These are phyloP conservation scores for Dendrocalamus latiflorus DNA, from an alignment of 202 grass and related monocot genomes.

Conservation along the genomic window DNA sequence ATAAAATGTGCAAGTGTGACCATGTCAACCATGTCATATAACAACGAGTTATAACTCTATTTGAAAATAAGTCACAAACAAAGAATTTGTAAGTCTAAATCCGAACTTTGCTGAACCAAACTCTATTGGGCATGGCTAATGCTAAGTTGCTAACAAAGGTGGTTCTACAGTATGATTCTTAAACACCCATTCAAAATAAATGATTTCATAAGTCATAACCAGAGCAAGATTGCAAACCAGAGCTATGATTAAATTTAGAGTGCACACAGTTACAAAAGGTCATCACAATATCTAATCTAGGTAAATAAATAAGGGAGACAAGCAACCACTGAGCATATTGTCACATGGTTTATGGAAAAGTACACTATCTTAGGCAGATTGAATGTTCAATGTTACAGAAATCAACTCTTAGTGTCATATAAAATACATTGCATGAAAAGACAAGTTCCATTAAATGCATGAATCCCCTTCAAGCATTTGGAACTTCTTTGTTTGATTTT, in stretches of 20 bases:
- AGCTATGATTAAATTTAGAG: neutral
- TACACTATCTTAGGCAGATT: neutral
- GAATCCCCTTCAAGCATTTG: too few species aligned
- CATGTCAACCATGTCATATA: neutral
- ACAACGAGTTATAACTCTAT: slow-evolving; percentile 13
- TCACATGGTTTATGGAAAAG: neutral
- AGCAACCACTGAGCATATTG: neutral
- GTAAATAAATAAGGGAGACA: neutral
- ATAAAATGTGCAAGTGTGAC: slow-evolving; percentile 35
- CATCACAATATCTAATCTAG: neutral
- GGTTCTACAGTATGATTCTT: neutral
- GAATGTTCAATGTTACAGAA: neutral
- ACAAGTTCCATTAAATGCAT: neutral
- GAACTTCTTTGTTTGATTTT: too few species aligned
- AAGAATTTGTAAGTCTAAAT: neutral
- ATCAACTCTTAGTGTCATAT: neutral
- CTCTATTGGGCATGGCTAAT: neutral
- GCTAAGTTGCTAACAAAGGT: neutral
- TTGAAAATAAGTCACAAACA: neutral
- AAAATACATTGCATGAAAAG: neutral
- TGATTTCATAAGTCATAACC: neutral
- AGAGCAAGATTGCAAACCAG: neutral
- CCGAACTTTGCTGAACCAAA: neutral
- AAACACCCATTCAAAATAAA: neutral
- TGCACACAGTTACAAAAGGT: neutral